Percentiles rank a stretch among this genome's conserved stretches.
Evolutionary conservation across 164 flowering plant genomes (phyloP).

Genomic region (Macadamia tetraphylla): DNA sequence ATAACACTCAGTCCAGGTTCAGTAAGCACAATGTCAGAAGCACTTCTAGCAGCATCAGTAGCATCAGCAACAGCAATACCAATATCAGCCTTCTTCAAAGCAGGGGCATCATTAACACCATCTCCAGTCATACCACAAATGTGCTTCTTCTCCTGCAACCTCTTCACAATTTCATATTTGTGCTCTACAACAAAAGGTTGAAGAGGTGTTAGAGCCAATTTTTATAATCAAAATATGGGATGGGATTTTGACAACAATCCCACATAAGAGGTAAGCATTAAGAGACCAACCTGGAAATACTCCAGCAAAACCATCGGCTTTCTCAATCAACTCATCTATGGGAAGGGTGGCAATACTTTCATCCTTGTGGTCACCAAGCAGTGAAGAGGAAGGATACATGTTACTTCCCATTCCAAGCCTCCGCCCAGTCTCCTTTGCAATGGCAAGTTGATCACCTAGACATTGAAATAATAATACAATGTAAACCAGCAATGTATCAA

Average conservation of each 20-base stretch:
- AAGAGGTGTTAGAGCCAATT: neutral
- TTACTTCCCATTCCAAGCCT: slow-evolving; percentile 49
- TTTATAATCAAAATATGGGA: neutral
- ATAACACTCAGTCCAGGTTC: slow-evolving; percentile 97
- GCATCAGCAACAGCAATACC: slow-evolving; percentile 55
- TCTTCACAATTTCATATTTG: slow-evolving; percentile 40
- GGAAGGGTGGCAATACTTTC: slow-evolving; percentile 36
- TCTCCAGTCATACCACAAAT: slow-evolving; percentile 50
- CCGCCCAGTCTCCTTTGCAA: slow-evolving; percentile 42
- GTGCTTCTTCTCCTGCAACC: slow-evolving; percentile 39
- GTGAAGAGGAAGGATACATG: slow-evolving; percentile 44
- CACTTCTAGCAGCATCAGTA: slow-evolving; percentile 95
- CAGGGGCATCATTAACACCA: slow-evolving; percentile 51
- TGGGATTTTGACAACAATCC: neutral
- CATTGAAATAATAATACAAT: neutral
- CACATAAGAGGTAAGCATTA: neutral
- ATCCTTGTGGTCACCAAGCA: slow-evolving; percentile 37
- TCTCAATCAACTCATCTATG: slow-evolving; percentile 43
- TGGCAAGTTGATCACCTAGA: slow-evolving; percentile 42
- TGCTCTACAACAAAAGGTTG: slow-evolving; percentile 26
- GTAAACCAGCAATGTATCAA: neutral
- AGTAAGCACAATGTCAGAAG: slow-evolving; percentile 94
- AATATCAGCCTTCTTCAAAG: slow-evolving; percentile 44
- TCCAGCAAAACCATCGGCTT: slow-evolving; percentile 47
- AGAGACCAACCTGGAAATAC: slow-evolving; percentile 35